Percentiles rank a stretch among this genome's conserved stretches.
These are phyloP conservation scores for Fragaria vesca DNA, from an alignment of 306 rosid species.

Conservation along the genomic window DNA sequence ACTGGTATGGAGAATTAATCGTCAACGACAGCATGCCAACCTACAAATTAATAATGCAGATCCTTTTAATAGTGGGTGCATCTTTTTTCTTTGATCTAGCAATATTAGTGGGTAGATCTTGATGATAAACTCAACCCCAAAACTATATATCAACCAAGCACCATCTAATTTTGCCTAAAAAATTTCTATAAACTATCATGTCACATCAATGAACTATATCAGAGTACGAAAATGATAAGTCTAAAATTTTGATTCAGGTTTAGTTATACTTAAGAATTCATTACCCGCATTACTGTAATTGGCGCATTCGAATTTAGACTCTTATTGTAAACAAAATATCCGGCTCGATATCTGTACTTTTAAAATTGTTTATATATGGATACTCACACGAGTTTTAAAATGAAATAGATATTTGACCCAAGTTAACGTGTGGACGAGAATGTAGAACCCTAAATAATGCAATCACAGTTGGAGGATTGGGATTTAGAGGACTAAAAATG, in stretches of 20 bases:
- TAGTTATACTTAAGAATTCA: not conserved
- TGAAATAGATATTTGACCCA: no score
- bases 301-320: no score
- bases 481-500: not conserved
- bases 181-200: not conserved
- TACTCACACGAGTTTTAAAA: no score
- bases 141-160: not conserved
- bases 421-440: not conserved
- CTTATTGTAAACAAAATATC: not conserved
- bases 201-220: not conserved
- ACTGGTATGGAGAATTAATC: not conserved
- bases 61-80: not conserved
- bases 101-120: not conserved
- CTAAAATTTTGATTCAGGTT: not conserved
- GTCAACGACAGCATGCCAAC: slow-evolving; percentile 1
- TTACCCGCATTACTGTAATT: no score
- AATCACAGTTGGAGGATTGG: not conserved
- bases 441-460: not conserved
- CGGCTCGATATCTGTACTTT: no score
- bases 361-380: no score
- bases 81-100: not conserved
- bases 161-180: not conserved
- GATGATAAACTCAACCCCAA: not conserved
- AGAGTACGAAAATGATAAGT: not conserved
- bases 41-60: slow-evolving; percentile 18